A percentile compares a stretch with the other conserved stretches of the same genome.
phyloP scores from a whole-genome alignment of 148 eudicot species.

The Heliamphora exappendiculata region DNA sequence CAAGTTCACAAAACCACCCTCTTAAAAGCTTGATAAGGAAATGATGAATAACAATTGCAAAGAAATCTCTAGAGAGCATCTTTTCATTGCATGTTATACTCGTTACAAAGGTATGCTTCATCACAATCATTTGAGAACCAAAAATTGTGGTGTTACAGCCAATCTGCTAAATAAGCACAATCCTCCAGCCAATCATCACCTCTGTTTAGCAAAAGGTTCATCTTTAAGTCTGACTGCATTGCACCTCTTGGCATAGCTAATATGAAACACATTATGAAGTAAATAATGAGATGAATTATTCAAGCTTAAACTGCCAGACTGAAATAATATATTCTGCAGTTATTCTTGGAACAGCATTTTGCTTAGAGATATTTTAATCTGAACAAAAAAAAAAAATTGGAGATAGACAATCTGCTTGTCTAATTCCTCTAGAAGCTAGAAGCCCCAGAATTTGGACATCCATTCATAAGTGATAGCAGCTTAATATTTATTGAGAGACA shows the following conservation, averaged over 20 bases:
- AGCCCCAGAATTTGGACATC: no score
- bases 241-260: neutral
- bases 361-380: neutral
- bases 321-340: neutral
- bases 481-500: no score
- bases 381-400: neutral
- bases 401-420: no score
- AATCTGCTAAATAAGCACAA: neutral
- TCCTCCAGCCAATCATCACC: neutral
- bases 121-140: neutral
- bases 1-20: no score
- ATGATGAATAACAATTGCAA: no score
- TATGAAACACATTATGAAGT: neutral
- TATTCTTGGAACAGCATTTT: neutral
- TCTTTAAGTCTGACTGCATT: neutral
- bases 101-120: neutral
- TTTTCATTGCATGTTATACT: neutral
- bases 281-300: neutral
- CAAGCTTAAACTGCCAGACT: neutral
- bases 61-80: neutral
- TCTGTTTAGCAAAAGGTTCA: neutral
- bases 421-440: no score
- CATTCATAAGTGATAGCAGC: no score
- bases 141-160: neutral
- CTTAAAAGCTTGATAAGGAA: no score